Evolutionary conservation across 257 asterid genomes (phyloP).

Genomic region (Solanum etuberosum): DNA sequence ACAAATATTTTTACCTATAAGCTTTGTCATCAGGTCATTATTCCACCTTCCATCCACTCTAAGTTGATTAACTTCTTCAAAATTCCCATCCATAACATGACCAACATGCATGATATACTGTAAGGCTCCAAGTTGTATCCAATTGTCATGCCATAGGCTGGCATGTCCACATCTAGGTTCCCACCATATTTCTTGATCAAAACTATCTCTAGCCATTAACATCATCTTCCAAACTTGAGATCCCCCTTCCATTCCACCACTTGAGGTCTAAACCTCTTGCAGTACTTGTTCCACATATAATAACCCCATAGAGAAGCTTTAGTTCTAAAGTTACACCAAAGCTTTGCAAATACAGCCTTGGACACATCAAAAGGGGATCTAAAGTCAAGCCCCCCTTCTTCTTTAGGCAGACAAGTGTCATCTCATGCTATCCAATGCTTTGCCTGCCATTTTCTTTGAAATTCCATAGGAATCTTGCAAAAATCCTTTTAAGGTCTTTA

Average conservation of each 20-base stretch:
- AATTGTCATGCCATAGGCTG: background rate
- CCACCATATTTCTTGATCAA: background rate
- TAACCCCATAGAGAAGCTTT: too few relatives aligned
- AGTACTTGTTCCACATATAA: background rate
- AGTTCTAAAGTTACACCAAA: too few relatives aligned
- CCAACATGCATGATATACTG: background rate
- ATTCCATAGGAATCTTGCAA: too few relatives aligned
- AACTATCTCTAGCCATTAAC: background rate
- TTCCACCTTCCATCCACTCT: background rate
- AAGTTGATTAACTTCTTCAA: background rate
- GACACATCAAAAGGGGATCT: background rate
- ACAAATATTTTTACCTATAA: too few relatives aligned
- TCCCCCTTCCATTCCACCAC: background rate
- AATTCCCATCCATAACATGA: background rate
- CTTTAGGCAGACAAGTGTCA: too few relatives aligned
- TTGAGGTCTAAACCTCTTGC: background rate
- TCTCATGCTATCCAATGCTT: too few relatives aligned
- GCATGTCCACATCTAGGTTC: background rate
- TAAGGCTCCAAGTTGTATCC: background rate
- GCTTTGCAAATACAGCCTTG: background rate
- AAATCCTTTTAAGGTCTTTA: too few relatives aligned
- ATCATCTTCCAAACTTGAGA: background rate
- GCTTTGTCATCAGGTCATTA: background rate
- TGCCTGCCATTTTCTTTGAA: too few relatives aligned
- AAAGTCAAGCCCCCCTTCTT: too few relatives aligned